Evolutionary conservation across 23 red algal genomes (phyloP).

Genomic region (Agarophyton chilense): DNA sequence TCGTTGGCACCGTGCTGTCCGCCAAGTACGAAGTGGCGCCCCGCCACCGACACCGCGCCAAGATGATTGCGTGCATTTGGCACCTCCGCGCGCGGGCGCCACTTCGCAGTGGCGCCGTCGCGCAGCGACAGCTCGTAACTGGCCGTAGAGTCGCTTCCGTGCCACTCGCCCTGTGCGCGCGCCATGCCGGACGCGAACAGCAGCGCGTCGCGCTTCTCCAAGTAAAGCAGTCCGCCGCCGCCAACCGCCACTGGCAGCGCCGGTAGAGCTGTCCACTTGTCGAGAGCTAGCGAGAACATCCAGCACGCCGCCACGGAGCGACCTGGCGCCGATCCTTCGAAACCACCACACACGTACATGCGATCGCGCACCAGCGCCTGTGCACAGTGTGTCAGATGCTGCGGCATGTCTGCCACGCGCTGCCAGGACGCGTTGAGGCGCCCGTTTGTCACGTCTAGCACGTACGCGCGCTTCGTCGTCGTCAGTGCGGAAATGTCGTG

Average conservation of each 20-base stretch:
- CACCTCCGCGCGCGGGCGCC: too few species aligned
- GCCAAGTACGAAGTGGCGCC: slow-evolving; percentile 16
- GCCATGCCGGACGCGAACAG: slow-evolving; percentile 26
- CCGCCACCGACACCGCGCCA: not conserved
- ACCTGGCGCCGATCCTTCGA: slow-evolving; percentile 5
- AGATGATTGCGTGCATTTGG: slow-evolving; percentile 19
- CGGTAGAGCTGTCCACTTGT: not conserved
- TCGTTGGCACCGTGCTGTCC: slow-evolving; percentile 22
- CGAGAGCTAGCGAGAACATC: not conserved
- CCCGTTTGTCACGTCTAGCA: not conserved
- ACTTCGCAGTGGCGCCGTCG: not conserved
- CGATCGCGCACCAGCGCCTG: not conserved
- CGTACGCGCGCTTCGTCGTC: slow-evolving; percentile 26
- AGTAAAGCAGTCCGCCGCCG: slow-evolving; percentile 22
- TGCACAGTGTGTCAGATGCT: slow-evolving; percentile 22
- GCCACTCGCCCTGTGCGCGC: slow-evolving; percentile 2
- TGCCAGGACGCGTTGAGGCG: not conserved
- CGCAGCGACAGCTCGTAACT: not conserved
- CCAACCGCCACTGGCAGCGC: slow-evolving; percentile 16
- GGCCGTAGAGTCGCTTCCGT: not conserved
- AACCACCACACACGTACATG: slow-evolving; percentile 45
- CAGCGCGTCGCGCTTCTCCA: not conserved
- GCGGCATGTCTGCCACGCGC: slow-evolving; percentile 38
- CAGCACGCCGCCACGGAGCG: not conserved
- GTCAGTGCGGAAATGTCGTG: not conserved